These are phyloP conservation scores for Cnidoscolus chayamansa DNA, from an alignment of 441 rosid species.

Conservation along the genomic window DNA sequence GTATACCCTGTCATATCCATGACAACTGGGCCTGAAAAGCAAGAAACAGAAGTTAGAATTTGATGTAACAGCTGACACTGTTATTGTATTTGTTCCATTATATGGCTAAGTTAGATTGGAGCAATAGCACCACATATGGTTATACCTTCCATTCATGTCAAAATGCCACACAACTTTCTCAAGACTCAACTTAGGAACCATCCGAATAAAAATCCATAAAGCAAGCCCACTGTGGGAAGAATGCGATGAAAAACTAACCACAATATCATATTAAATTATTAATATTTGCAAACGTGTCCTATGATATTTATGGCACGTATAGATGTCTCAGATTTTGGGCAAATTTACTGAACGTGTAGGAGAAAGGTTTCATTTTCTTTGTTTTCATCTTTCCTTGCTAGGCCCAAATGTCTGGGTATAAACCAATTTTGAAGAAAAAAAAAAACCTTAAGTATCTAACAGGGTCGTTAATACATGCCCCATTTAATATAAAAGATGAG, in stretches of 20 bases:
- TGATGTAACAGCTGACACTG: slow-evolving; percentile 1
- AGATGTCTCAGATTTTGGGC: background rate
- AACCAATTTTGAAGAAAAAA: too few relatives aligned
- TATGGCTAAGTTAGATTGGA: background rate
- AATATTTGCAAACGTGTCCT: background rate
- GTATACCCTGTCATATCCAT: slow-evolving; percentile 81
- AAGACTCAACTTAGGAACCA: background rate
- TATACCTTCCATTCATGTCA: background rate
- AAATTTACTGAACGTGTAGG: background rate
- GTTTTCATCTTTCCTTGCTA: background rate
- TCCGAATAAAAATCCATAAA: background rate
- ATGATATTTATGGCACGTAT: background rate
- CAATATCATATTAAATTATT: background rate
- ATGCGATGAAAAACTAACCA: background rate
- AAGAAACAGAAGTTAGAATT: slow-evolving; percentile 15
- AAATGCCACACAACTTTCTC: background rate
- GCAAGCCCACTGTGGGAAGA: background rate
- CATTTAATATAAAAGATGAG: background rate
- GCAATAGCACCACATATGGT: background rate
- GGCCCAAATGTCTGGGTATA: too few relatives aligned
- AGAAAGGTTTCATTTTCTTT: background rate
- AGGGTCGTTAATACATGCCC: background rate
- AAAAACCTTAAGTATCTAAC: too few relatives aligned
- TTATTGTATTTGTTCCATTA: background rate
- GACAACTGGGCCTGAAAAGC: slow-evolving; percentile 75